Evolutionary conservation across 78 protist species (phyloP).

Genomic region (Andalucia godoyi): DNA sequence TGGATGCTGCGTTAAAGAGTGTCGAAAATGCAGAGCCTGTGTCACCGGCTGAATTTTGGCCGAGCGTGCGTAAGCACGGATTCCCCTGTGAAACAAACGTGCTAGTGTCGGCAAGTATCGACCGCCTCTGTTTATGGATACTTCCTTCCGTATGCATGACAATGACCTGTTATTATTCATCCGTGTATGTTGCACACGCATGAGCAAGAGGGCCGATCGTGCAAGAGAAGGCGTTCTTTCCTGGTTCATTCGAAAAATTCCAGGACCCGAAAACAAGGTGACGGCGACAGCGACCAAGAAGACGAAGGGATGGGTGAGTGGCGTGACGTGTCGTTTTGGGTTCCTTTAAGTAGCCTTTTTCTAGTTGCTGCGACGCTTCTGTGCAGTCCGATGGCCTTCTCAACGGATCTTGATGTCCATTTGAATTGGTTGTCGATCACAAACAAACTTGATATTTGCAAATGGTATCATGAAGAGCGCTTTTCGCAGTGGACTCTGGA

Average conservation of each 20-base stretch:
- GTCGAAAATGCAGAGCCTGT: too few relatives aligned
- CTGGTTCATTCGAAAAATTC: too few relatives aligned
- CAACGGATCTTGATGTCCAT: constrained; percentile 7
- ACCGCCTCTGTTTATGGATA: neutral
- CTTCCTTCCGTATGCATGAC: neutral
- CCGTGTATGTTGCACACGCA: neutral
- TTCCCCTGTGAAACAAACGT: too few relatives aligned
- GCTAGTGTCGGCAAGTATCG: too few relatives aligned
- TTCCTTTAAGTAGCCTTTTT: neutral
- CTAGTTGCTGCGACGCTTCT: neutral
- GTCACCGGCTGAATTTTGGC: too few relatives aligned
- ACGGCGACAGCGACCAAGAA: neutral
- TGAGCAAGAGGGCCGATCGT: too few relatives aligned
- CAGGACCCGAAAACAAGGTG: too few relatives aligned
- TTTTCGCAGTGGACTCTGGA: constrained; percentile 90
- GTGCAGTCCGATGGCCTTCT: neutral
- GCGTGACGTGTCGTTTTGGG: neutral
- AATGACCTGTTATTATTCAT: neutral
- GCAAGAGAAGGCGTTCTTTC: too few relatives aligned
- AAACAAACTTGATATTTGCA: constrained; percentile 50
- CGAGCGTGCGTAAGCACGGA: too few relatives aligned
- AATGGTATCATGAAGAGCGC: constrained; percentile 74
- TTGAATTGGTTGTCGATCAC: constrained; percentile 96
- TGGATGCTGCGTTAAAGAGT: too few relatives aligned
- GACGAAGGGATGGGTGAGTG: neutral